phyloP scores from a whole-genome alignment of 129 eudicot genomes.

The Helianthus annuus region HanXRQr2.0-SUNRISE NC_035446.2:98966239-98966738 shows the following conservation, averaged over 20 bases:
- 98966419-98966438: no score
- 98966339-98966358: not conserved
- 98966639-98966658: not conserved
- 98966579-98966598: not conserved
- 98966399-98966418: no score
- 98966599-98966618: not conserved
- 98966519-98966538: not conserved
- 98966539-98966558: not conserved
- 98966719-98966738: not conserved
- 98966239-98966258: slow-evolving; percentile 8
- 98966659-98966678: not conserved
- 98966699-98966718: not conserved
- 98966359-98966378: no score
- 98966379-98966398: no score
- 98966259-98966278: no score
- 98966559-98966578: not conserved
- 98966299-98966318: not conserved
- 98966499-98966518: not conserved
- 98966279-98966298: not conserved
- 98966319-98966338: not conserved
- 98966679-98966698: not conserved
- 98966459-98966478: not conserved
- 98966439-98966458: no score
- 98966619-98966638: no score
- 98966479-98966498: not conserved